phyloP scores from a whole-genome alignment of 805 yeast genomes.

The Clavispora vitiphila region DNA sequence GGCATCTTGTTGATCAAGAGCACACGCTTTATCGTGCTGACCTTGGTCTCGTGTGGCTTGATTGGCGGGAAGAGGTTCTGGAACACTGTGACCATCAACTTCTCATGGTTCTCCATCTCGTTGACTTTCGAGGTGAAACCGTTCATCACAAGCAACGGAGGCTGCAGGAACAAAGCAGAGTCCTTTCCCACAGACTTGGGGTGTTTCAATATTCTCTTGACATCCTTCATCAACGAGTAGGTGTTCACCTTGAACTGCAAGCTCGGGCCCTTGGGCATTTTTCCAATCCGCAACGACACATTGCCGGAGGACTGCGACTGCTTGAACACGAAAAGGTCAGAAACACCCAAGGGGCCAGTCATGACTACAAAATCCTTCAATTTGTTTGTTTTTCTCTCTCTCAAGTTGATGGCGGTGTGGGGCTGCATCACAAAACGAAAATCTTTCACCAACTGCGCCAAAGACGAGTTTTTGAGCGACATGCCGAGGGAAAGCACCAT shows the following conservation, averaged over 20 bases:
- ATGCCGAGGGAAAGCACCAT: conserved; percentile 90
- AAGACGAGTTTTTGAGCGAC: conserved; percentile 70
- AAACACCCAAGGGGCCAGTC: conserved; percentile 95
- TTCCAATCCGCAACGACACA: conserved; percentile 75
- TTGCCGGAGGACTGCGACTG: conserved; percentile 75
- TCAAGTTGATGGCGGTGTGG: conserved; percentile 84
- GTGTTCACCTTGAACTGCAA: conserved; percentile 71
- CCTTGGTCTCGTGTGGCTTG: conserved; percentile 75
- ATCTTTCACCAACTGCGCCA: conserved; percentile 81
- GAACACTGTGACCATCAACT: conserved; percentile 79
- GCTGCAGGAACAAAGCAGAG: conserved; percentile 57
- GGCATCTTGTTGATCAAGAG: conserved; percentile 73
- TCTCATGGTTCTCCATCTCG: conserved; percentile 66
- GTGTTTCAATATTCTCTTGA: conserved; percentile 58
- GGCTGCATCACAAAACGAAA: conserved; percentile 92
- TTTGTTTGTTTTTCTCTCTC: conserved; percentile 82
- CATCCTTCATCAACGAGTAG: conserved; percentile 80
- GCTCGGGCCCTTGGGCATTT: conserved; percentile 94
- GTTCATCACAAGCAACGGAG: conserved; percentile 89
- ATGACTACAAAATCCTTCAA: conserved; percentile 93
- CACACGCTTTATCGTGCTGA: conserved; percentile 75
- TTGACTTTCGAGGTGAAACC: conserved; percentile 69
- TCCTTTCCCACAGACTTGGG: conserved; percentile 77
- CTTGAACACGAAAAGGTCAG: conserved; percentile 82
- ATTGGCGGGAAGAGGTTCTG: conserved; percentile 96